Conservation (phyloP, 2,329 filamentous ascomycete species). For the Didymella keratinophila region DNA sequence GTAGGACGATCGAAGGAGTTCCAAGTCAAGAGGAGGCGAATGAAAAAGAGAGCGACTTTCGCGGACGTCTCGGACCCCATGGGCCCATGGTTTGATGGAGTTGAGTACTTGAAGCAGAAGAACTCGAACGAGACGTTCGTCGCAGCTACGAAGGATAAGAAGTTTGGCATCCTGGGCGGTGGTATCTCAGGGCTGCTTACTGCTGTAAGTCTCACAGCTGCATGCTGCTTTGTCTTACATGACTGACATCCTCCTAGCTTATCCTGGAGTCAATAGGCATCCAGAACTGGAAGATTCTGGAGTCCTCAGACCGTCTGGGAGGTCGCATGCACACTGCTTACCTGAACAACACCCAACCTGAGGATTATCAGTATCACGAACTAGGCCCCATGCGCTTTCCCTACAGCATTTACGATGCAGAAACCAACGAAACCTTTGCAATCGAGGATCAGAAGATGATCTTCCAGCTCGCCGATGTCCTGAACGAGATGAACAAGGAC, state of each 20-base stretch:
- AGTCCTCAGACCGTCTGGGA: conserved; percentile 66
- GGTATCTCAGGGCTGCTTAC: conserved; percentile 70
- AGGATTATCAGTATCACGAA: conserved; percentile 70
- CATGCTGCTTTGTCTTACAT: not conserved
- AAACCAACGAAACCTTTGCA: conserved; percentile 60
- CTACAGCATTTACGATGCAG: conserved; percentile 54
- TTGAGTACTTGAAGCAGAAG: conserved; percentile 62
- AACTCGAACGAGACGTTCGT: conserved; percentile 60
- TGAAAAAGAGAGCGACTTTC: conserved; percentile 37
- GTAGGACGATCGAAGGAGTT: conserved; percentile 48
- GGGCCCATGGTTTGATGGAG: conserved; percentile 70
- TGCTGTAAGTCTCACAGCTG: conserved; percentile 25
- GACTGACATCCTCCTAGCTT: conserved; percentile 2
- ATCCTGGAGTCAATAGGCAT: conserved; percentile 59
- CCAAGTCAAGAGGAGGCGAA: conserved; percentile 30
- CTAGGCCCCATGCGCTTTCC: conserved; percentile 70
- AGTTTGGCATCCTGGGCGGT: conserved; percentile 67
- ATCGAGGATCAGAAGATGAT: conserved; percentile 68
- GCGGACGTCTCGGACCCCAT: conserved; percentile 59
- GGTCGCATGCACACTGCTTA: conserved; percentile 69
- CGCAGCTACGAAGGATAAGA: conserved; percentile 60
- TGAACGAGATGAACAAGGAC: conserved; percentile 66
- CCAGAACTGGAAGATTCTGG: conserved; percentile 67
- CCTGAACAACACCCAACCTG: conserved; percentile 62
- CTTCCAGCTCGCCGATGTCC: conserved; percentile 65